Evolutionary conservation across 306 rosid genomes (phyloP), one percentile per base, ranked within the genome.

Genomic region (Vigna hirtella): DNA sequence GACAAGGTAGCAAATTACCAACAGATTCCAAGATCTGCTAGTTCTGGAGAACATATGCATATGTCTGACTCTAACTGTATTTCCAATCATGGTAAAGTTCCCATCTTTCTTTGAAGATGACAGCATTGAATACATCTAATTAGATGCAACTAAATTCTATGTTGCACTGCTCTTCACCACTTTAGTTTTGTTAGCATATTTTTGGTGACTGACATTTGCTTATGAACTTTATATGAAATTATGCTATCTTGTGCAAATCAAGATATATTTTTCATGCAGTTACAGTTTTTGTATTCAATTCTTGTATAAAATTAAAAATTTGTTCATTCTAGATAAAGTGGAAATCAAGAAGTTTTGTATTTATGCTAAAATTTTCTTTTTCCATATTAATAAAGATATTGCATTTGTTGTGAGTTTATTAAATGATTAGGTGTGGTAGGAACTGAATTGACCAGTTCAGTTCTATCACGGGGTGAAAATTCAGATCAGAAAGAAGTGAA

Each of bases 51-150:
- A 79, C 43, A 72, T 38, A 38, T 61, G 55, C 28, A 79, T 43
- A 13, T 48, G 52, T 20, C 74, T 48, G 38, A 69, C 32, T 62
- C 87, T 4, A 76, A 56, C 6, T 66, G 63, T 18, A 50, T 26
- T 81, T 71, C 73, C 52, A 58, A 49, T 80, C 82, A 63, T 9
- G 50, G 87, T 91, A 83, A 77, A 63, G 75, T 81, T 86, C 75
- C 76, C 71, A 61, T 15, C 65, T 66, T 74, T 70, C 57, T 74
- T 68, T 43, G 74, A 65, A 63, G 56, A 64, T 47, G 66, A 63
- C 45, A 15, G 15, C 55, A 45, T 9, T 2, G 75, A 74, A 16
- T 73, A 26, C 62, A 28, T 66, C 56, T 65, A 45, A 51, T 59
- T 65, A 45, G 20, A 18, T 77, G 20, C 0, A 3, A 10, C 5